Base-by-base conservation (phyloP, 106 monocot genomes). In the Dactylorhiza incarnata region DNA sequence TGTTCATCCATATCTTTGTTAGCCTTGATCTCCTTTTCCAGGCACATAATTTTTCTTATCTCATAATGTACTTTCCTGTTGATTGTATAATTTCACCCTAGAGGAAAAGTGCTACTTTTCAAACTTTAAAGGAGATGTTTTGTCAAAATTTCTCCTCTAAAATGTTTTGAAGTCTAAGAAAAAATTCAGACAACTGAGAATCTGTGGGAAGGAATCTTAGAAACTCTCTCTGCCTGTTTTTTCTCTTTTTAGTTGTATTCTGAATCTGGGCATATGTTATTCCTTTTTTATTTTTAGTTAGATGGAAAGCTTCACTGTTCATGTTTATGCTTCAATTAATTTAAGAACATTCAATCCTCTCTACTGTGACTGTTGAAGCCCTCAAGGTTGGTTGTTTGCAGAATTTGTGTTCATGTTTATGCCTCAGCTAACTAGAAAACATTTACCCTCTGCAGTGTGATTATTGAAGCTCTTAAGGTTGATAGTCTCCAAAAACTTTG, bases 401-500 rank as follows among this genome's bases (percentile, higher is more conserved):
- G 52, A 52, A 52, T 9, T 3, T 37, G 37, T 37, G 65, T 65
- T 9, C 24, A 65, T 65, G 29, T 29, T 65, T 5, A 9, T 65
- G 65, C 29, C 26, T n/a, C 65, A 26, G 65, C 65, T 65, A 29
- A 65, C 13, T 26, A 65, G 29, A 26, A 14, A 46, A 69, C 45
- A 45, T 17, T 46, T 49, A 52, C 63, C 49, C 12, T 54, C 3
- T 80, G 65, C 74, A 82, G 87, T 82, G 84, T 87, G 17, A 84
- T 87, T 71, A 74, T 87, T 59, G 87, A 87, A 82, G 84, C 84
- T 22, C 84, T 87, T 22, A 87, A 87, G 71, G 73, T 87, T 75
- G 84, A 87, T 73, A 82, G 84, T 71, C 62, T 87, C 58, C 84
- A 87, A 73, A 87, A 84, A 73, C 81, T 87, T 75, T 84, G 84